Evolutionary conservation across 129 eudicot species (phyloP).

Genomic region (Calendula officinalis): DNA sequence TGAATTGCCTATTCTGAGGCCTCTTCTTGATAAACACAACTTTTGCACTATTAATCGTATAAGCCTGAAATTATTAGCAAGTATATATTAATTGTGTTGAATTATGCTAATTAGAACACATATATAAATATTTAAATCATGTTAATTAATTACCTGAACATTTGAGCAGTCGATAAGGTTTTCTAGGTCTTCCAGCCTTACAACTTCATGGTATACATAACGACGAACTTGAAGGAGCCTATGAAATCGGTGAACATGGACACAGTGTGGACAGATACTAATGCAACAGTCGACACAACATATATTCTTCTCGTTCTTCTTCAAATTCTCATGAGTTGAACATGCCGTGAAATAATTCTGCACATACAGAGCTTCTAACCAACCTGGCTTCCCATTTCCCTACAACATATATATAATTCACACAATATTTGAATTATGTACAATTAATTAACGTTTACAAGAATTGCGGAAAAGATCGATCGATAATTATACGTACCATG

Average conservation of each 20-base stretch:
- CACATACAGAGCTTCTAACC: conserved; percentile 86
- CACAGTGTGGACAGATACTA: conserved; percentile 95
- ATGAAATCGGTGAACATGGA: conserved; percentile 69
- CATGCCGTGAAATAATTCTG: conserved; percentile 75
- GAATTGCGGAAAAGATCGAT: not conserved
- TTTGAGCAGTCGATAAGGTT: conserved; percentile 86
- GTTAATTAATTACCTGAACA: conserved; percentile 94
- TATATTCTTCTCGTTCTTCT: conserved; percentile 96
- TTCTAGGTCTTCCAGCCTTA: conserved; percentile 90
- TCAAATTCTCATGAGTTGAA: conserved; percentile 72
- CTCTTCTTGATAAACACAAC: conserved; percentile 92
- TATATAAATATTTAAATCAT: no score
- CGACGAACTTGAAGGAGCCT: conserved; percentile 95
- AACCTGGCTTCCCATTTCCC: conserved; percentile 82
- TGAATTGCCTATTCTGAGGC: conserved; percentile 95
- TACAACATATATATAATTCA: conserved; percentile 16
- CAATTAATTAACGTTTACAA: not conserved
- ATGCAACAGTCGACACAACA: conserved; percentile 92
- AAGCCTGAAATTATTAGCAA: conserved; percentile 57
- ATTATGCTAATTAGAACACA: conserved; percentile 25
- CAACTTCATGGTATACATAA: conserved; percentile 91
- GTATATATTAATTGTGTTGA: not conserved
- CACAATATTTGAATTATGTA: conserved; percentile 17
- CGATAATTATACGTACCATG: conserved; percentile 44
- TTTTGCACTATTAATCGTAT: conserved; percentile 93